Base-by-base conservation (phyloP, 2,329 filamentous ascomycete genomes). In the Exophiala mesophila region DNA sequence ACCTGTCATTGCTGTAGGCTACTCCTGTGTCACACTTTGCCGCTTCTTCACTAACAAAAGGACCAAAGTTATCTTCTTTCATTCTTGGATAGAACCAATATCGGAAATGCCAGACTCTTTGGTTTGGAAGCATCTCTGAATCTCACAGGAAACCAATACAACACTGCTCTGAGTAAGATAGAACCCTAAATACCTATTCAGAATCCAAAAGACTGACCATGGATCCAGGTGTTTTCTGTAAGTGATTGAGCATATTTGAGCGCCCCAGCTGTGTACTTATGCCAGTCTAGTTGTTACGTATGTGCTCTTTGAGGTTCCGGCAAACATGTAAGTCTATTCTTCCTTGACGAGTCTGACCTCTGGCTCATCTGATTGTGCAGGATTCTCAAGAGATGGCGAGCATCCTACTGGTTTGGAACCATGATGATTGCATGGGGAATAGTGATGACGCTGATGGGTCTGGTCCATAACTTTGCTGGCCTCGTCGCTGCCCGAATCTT, bases 81-180 rank as follows among this genome's bases (percentile, higher is more conserved):
- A 19, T 34, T 34, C 17, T 19, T 34, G 32, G 32, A 34, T 45
- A 59, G 69, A 18, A 63, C 64, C 42, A 68, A 68, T 47, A 71
- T 72, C 36, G 69, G 67, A 16, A 72, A 72, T 54, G 69, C 69
- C 4, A 60, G 67, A 3, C 56, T 71, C 4, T 60, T 66, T 34
- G 67, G 67, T 3, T 54, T 73, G 40, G 64, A 69, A 45, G 54
- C 54, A 26, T 63, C 68, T 32, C 57, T 72, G 28, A 45, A 60
- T 23, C 68, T 73, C 66, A 57, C 54, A 2, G 62, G 63, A 2
- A 63, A 70, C 47, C 58, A 70, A 43, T 73, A 71, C 55, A 67
- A 65, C 45, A 34, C 17, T 17, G 32, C 32, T 4, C 17, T 34
- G 20, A 17, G 57, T 62, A 38, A 37, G 35, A 15, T 7, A 36